These are phyloP conservation scores for Microdochium nivale DNA, from an alignment of 2,329 filamentous ascomycete species.

Conservation along the genomic window DNA sequence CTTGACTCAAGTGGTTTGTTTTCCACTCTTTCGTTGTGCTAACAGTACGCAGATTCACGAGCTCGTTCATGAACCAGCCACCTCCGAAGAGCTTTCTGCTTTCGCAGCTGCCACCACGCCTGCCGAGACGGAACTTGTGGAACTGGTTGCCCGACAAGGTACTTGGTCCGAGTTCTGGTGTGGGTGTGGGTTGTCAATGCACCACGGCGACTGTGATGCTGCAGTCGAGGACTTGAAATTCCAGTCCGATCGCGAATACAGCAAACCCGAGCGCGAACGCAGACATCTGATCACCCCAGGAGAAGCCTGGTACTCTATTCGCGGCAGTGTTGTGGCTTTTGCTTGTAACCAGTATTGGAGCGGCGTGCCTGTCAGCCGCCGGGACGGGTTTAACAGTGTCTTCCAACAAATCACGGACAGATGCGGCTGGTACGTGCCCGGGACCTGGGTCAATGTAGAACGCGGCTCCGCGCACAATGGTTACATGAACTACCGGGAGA, in stretches of 20 bases:
- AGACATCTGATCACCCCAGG: not conserved
- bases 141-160: not conserved
- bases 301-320: not conserved
- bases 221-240: not conserved
- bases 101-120: not conserved
- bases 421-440: not conserved
- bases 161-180: not conserved
- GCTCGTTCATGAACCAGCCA: not conserved
- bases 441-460: not conserved
- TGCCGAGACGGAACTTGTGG: not conserved
- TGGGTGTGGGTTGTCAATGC: not conserved
- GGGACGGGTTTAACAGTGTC: not conserved
- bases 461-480: not conserved
- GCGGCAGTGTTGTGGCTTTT: not conserved
- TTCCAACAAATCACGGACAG: not conserved
- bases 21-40: no score
- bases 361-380: not conserved
- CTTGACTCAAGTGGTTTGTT: no score
- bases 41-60: not conserved
- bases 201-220: not conserved
- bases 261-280: not conserved
- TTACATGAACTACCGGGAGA: not conserved
- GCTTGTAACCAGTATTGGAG: not conserved
- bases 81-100: not conserved
- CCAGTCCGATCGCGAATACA: not conserved